Evolutionary conservation across 2,329 filamentous ascomycete genomes (phyloP), one percentile per base, ranked within the genome.

Genomic region (Penicillium brasilianum): DNA sequence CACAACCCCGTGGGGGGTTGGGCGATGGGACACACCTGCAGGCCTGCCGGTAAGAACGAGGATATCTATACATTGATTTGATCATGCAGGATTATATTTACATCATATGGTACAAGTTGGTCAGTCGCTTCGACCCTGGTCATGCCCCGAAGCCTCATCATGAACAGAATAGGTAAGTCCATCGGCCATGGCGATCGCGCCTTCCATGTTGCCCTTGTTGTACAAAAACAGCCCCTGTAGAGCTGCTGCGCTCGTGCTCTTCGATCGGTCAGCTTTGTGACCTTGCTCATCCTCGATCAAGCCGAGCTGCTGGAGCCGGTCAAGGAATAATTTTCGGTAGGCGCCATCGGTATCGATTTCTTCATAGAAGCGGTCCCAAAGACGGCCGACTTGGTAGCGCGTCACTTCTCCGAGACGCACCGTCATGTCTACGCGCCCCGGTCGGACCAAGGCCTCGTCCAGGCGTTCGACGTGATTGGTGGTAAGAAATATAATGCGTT

Each of bases 291-390:
- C 82, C 18, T 87, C 85, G 56, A 96, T 86, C 28, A 97, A 77
- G 0, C 90, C 89, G 16, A 95, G 80, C 52, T 88, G 83, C 48
- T 87, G 84, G 13, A 96, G 84, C 62, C 86, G 87, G 22, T 82
- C 73, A 65, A 98, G 77, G 79, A 99, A 98, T 18, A 84, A 81
- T 69, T 84, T 79, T 69, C 88, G 87, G 20, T 87, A 85, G 6
- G 79, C 76, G 16, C 88, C 87, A 57, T 87, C 84, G 0, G 71
- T 67, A 72, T 97, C 93, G 25, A 92, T 81, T 36, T 96, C 91
- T 4, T 90, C 90, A 72, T 98, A 99, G 80, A 98, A 99, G 20
- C 95, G 88, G 76, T 96, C 90, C 93, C 94, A 99, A 80, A 99
- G 90, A 76, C 90, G 84, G 14, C 82, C 86, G 18, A 96, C 93